These are phyloP conservation scores for Rubia tinctorum DNA, from an alignment of 305 asterid genomes.

Conservation along the genomic window DNA sequence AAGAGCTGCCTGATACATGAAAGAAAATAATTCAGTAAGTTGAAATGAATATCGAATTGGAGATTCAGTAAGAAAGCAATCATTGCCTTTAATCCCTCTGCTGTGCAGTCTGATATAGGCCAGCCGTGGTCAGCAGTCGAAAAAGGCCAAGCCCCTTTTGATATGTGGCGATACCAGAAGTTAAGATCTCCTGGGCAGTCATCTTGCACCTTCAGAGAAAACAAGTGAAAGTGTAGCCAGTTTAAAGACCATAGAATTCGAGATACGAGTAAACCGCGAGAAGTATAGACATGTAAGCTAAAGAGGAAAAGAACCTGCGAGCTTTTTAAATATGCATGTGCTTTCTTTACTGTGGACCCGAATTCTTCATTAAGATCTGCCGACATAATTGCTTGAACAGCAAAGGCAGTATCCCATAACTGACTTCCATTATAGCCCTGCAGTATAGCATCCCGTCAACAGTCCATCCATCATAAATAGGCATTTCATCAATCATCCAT, in stretches of 20 bases:
- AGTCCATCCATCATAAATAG: not conserved
- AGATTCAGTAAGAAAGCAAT: conserved; percentile 14
- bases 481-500: conserved; percentile 12
- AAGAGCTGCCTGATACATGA: conserved; percentile 53
- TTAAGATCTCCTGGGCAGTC: conserved; percentile 75
- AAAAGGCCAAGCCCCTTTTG: conserved; percentile 99
- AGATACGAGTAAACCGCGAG: conserved; percentile 7
- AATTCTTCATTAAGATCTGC: conserved; percentile 64
- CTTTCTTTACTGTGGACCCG: conserved; percentile 62
- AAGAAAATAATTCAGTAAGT: conserved; percentile 26
- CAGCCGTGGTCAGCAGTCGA: conserved; percentile 98
- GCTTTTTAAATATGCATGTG: conserved; percentile 61
- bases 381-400: conserved; percentile 80
- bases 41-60: conserved; percentile 6
- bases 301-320: conserved; percentile 55
- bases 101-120: conserved; percentile 97
- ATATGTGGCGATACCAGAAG: conserved; percentile 82
- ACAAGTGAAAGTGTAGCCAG: conserved; percentile 19
- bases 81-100: conserved; percentile 72
- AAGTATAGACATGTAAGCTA: conserved; percentile 16
- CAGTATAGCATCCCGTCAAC: conserved; percentile 19
- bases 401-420: conserved; percentile 76
- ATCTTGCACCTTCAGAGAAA: conserved; percentile 54
- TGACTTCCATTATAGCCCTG: conserved; percentile 99
- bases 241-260: not conserved